These are phyloP conservation scores for Trichosanthes truncata DNA, from an alignment of 306 rosid species.

Conservation along the genomic window DNA sequence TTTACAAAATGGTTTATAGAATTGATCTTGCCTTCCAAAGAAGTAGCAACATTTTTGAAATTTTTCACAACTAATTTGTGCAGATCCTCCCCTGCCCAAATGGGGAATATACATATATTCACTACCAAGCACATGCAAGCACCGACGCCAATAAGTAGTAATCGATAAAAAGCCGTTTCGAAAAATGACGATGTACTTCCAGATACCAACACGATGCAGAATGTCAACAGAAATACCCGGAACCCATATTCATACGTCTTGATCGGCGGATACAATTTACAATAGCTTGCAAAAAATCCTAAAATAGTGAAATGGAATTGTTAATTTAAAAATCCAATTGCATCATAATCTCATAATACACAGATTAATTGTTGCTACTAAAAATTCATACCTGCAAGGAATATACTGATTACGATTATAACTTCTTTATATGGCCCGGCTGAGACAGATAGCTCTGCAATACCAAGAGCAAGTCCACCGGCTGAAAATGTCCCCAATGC, in stretches of 20 bases:
- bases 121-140: constrained; percentile 72
- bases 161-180: constrained; percentile 50
- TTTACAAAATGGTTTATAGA: background rate
- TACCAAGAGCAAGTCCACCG: constrained; percentile 83
- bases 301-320: constrained; percentile 13
- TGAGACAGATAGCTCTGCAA: constrained; percentile 49
- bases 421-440: constrained; percentile 66
- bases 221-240: constrained; percentile 95
- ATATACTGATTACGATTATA: constrained; percentile 52
- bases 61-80: constrained; percentile 80
- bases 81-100: constrained; percentile 99
- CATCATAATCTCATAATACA: background rate
- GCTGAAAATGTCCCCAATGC: constrained; percentile 87
- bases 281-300: constrained; percentile 80
- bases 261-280: constrained; percentile 67
- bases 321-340: background rate
- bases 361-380: background rate
- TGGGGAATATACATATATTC: constrained; percentile 70
- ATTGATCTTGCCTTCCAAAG: constrained; percentile 59
- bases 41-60: constrained; percentile 74
- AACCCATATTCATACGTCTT: constrained; percentile 93
- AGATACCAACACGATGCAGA: constrained; percentile 76
- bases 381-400: constrained; percentile 38
- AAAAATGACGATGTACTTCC: constrained; percentile 69
- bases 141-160: constrained; percentile 76